Evolutionary conservation across 352 stramenopile species (phyloP), one percentile per base, ranked within the genome.

Genomic region (Salisapilia sapeloensis): DNA sequence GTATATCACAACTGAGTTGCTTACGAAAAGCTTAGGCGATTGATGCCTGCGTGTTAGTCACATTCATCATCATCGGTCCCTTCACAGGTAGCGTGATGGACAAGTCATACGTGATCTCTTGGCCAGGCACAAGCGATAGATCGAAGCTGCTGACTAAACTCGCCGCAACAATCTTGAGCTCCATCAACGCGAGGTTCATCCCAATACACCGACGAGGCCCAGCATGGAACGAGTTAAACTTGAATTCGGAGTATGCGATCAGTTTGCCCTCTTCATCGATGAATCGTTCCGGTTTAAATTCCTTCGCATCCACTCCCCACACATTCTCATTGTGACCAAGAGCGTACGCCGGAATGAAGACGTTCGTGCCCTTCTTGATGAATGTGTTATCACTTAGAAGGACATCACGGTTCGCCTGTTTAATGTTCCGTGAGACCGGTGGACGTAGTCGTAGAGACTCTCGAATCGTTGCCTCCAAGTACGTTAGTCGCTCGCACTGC

Each of bases 101-200:
- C 6, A 45, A 40, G 1, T 53, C 36, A 38, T 77, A 77, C 11
- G 46, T 46, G 13, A 62, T 31, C 16, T 53, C 31, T 16, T 67
- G 50, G 0, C 23, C 44, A 5, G 52, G 41, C 7, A 48, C 24
- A 12, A 48, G 24, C n/a, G 40, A 38, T 18, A 91, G 34, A 23
- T 72, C 35, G 33, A 79, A 87, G 14, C 60, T 47, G 8, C 55
- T 52, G 16, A 92, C 38, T 15, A 89, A 26, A 17, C 54, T 59
- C 0, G 54, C 51, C 25, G 60, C 40, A 23, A 79, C 50, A 17
- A 83, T 48, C 29, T 89, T 85, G 48, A 86, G 76, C 48, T 91
- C 62, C 4, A 87, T 40, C 48, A 87, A 50, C 5, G 77, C 75
- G 3, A 92, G 32, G 13, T 61, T 49, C 23, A 55, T 64, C 8